A percentile compares a stretch with the other conserved stretches of the same genome.
phyloP scores from a whole-genome alignment of 169 alveolate genomes.

The Eimeria praecox region DNA sequence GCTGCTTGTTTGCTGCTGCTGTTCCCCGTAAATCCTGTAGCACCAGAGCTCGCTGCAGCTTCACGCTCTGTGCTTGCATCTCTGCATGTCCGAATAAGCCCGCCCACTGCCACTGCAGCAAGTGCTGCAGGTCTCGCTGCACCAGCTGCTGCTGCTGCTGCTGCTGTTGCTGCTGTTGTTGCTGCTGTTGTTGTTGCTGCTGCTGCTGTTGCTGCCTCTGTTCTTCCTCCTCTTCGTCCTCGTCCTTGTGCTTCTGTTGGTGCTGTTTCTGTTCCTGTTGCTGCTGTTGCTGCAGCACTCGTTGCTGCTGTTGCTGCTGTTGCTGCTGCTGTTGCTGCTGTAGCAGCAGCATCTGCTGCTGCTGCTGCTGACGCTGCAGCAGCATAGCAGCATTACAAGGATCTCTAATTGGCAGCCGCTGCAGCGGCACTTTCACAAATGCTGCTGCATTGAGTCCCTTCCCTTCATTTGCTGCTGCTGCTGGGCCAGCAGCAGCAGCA shows the following conservation, averaged over 20 bases:
- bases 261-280: background rate
- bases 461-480: background rate
- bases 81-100: conserved; percentile 33
- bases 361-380: background rate
- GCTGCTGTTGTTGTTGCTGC: conserved; percentile 36
- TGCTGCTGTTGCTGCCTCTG: conserved; percentile 20
- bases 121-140: conserved; percentile 45
- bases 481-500: no score
- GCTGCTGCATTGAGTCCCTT: background rate
- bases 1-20: conserved; percentile 28
- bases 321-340: background rate
- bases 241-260: background rate
- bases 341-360: background rate
- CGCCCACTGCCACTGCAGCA: conserved; percentile 68
- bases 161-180: conserved; percentile 48
- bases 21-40: conserved; percentile 33
- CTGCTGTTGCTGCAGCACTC: conserved; percentile 2
- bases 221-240: background rate
- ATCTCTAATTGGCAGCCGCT: conserved; percentile 20
- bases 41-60: conserved; percentile 53
- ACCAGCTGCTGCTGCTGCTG: conserved; percentile 7
- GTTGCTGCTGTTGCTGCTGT: background rate
- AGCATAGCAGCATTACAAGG: background rate
- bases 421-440: conserved; percentile 20
- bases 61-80: conserved; percentile 41